Base-by-base conservation (phyloP, 345 rosid genomes). In the Excoecaria agallocha region DNA sequence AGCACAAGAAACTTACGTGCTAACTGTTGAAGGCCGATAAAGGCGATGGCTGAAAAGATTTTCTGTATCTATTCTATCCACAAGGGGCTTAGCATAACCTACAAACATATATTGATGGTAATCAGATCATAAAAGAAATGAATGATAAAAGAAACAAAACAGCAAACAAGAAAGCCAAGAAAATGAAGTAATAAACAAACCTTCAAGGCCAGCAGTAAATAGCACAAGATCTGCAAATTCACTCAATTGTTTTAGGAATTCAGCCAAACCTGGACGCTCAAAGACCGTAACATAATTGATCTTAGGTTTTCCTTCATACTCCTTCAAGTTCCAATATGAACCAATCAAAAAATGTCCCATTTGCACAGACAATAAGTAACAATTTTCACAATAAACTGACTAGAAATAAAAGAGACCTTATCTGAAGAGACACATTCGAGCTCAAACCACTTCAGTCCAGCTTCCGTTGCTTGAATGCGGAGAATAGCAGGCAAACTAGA, bases 121-220 rank as follows among this genome's bases (percentile, higher is more conserved):
- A 55, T 64, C 5, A 50, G 1, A 50, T 37, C 56, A 24, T 43
- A 48, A 56, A 71, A 39, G 71, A 66, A 69, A 58, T 17, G 6
- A 12, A 71, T 7, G 8, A 55, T 22, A 20, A 38, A 37, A 58
- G 30, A 35, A 45, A 64, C 37, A 13, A 22, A 45, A 22, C 39
- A 66, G 54, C 17, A 5, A 0, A 71, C 5, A 25, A 22, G 25
- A 12, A 13, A 71, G 17, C 9, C 4, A 8, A 43, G 71, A 52
- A 75, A 41, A 17, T 2, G 20, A 41, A 81, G 81, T 60, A 60
- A 46, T 57, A 66, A 74, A 41, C 76, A 76, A 80, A 95, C 99
- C 98, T 95, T 95, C 99, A 56, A 93, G 94, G 60, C 98, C 99
- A 80, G 98, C 99, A 6, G 99, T 95, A 77, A 95, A 95, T n/a